Base-by-base conservation (phyloP, 495 filamentous ascomycete species). In the Aspergillus saccharolyticus region DNA sequence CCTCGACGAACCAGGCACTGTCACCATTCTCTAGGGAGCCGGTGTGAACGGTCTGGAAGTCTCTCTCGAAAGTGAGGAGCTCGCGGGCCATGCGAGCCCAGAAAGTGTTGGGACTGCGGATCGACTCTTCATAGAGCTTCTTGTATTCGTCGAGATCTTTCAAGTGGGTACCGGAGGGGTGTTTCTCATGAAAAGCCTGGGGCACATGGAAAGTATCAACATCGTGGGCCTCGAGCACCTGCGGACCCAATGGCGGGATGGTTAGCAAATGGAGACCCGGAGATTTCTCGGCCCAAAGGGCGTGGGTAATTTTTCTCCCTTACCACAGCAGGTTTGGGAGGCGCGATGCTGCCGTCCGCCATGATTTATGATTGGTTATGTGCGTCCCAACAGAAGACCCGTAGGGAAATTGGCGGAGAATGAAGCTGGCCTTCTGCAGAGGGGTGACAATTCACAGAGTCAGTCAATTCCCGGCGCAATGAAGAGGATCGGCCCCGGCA, bases 1-100 rank as follows among this genome's bases (percentile, higher is more conserved):
- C 94, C 74, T 96, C 94, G 50, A 90, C 73, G 71, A 99, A 99
- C 95, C 95, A 99, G 54, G 90, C 86, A 63, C 80, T 86, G 78
- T 98, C 92, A 60, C 94, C 94, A 61, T 88, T 80, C 56, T 70
- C 74, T 52, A 98, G 83, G 15, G 83, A 85, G 49, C 94, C 94
- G 62, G 76, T 80, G 67, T 84, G 85, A 17, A 96, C 93, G 16
- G 94, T 98, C 68, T 96, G 78, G 73, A 97, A 98, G 70, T 96
- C 92, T 55, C 80, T 80, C 63, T 90, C 85, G 87, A 96, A 98
- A 48, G 88, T 85, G 58, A 98, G 82, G 42, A 97, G 84, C 63
- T 97, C 93, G 45, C 91, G 87, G 22, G 93, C 95, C 73, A 83
- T 78, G 56, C 80, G 80, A 43, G 78, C 89, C 90, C 93, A 98